phyloP scores from a whole-genome alignment of 768 basidiomycete species.

The Nidularia pulvinata region DNA sequence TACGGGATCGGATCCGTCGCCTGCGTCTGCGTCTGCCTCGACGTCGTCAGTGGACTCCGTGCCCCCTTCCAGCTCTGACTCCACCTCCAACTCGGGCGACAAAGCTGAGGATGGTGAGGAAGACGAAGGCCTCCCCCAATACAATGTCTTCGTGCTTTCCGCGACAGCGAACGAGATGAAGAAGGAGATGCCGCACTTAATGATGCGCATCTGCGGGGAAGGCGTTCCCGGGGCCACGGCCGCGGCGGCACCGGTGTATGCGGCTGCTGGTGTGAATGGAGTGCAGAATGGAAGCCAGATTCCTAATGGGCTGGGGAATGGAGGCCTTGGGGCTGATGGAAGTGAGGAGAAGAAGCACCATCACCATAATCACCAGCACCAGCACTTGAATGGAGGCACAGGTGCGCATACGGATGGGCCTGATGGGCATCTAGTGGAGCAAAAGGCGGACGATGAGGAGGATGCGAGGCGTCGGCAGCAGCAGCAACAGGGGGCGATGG shows the following conservation, averaged over 20 bases:
- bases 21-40: not conserved
- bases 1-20: not conserved
- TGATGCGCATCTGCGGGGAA: conserved; percentile 45
- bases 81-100: not conserved
- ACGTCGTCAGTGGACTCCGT: not conserved
- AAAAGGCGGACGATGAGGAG: conserved; percentile 14
- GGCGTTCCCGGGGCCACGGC: conserved; percentile 24
- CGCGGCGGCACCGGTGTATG: conserved; percentile 5
- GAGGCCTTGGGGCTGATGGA: conserved; percentile 1
- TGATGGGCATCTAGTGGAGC: conserved; percentile 35
- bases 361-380: no score
- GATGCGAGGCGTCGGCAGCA: conserved; percentile 8
- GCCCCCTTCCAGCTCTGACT: not conserved
- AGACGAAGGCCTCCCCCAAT: conserved; percentile 40
- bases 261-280: conserved; percentile 2
- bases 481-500: conserved; percentile 6
- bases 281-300: not conserved
- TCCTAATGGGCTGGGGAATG: not conserved
- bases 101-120: conserved; percentile 6
- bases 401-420: conserved; percentile 36
- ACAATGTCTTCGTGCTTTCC: conserved; percentile 80
- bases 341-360: not conserved
- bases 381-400: not conserved
- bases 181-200: conserved; percentile 45
- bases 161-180: conserved; percentile 47